Evolutionary conservation across 1,139 yeast genomes (phyloP).

Genomic region (Yamadazyma friedrichii): DNA sequence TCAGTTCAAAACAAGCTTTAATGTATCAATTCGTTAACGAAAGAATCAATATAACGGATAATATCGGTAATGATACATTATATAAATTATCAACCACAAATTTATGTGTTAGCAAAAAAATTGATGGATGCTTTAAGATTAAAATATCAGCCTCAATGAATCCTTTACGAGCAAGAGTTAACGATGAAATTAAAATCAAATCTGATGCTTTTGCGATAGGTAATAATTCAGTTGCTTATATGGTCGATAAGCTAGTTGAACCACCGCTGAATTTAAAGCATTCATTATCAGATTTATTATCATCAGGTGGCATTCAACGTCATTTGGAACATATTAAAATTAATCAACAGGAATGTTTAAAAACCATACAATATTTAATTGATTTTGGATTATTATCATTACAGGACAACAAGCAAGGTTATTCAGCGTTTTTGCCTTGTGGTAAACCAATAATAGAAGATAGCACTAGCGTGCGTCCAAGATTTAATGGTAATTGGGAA

Average conservation of each 20-base stretch:
- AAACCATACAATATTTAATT: conserved; percentile 33
- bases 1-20: conserved; percentile 37
- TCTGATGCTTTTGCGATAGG: conserved; percentile 45
- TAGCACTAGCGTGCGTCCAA: conserved; percentile 2
- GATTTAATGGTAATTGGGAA: conserved; percentile 53
- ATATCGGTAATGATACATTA: conserved; percentile 9
- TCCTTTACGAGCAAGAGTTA: conserved; percentile 32
- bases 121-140: conserved; percentile 41
- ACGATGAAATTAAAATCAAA: conserved; percentile 45
- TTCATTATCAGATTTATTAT: conserved; percentile 37
- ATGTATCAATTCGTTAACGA: conserved; percentile 70
- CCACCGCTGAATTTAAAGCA: conserved; percentile 38
- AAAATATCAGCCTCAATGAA: conserved; percentile 40
- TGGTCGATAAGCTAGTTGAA: conserved; percentile 54
- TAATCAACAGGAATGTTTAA: conserved; percentile 37
- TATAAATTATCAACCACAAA: conserved; percentile 26
- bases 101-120: conserved; percentile 35
- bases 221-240: conserved; percentile 57
- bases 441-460: conserved; percentile 25
- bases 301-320: conserved; percentile 32
- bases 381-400: conserved; percentile 34
- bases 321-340: conserved; percentile 32
- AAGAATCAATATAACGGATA: conserved; percentile 30
- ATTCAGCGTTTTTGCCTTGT: conserved; percentile 79
- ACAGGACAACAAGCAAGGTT: conserved; percentile 56